These are phyloP conservation scores for Pseudogymnoascus sp. DNA, from an alignment of 2,329 filamentous ascomycete species.

Conservation along the genomic window DNA sequence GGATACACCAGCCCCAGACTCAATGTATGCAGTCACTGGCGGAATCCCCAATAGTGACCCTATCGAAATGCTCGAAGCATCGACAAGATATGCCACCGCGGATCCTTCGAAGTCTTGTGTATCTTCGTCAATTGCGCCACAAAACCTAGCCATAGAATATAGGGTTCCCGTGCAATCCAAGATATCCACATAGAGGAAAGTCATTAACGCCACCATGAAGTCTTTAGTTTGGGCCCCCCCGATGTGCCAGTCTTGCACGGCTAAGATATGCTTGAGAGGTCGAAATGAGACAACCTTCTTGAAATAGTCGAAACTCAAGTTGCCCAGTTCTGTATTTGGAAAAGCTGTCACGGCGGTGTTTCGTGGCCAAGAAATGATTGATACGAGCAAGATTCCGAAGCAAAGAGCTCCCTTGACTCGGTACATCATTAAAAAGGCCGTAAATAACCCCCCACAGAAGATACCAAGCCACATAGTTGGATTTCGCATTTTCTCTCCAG, in stretches of 20 bases:
- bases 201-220: constrained; percentile 76
- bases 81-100: constrained; percentile 73
- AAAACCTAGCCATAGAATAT: constrained; percentile 84
- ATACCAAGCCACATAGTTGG: constrained; percentile 83
- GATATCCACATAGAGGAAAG: constrained; percentile 86
- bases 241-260: constrained; percentile 63
- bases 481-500: constrained; percentile 66
- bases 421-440: constrained; percentile 74
- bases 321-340: constrained; percentile 59
- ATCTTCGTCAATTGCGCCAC: constrained; percentile 67
- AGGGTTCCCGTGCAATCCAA: constrained; percentile 79
- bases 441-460: constrained; percentile 75
- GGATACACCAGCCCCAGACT: constrained; percentile 82
- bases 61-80: constrained; percentile 71
- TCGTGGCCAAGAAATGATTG: constrained; percentile 82
- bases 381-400: constrained; percentile 71
- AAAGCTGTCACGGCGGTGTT: constrained; percentile 71
- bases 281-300: constrained; percentile 80
- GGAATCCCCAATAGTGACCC: constrained; percentile 69
- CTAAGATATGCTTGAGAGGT: constrained; percentile 58
- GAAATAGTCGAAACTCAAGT: constrained; percentile 75
- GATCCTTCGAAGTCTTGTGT: constrained; percentile 86
- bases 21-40: constrained; percentile 79
- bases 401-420: constrained; percentile 83
- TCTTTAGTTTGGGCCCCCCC: constrained; percentile 50